Percentiles rank a stretch among this genome's conserved stretches.
These are phyloP conservation scores for Annulohypoxylon stygium DNA, from an alignment of 495 filamentous ascomycete genomes.

Conservation along the genomic window DNA sequence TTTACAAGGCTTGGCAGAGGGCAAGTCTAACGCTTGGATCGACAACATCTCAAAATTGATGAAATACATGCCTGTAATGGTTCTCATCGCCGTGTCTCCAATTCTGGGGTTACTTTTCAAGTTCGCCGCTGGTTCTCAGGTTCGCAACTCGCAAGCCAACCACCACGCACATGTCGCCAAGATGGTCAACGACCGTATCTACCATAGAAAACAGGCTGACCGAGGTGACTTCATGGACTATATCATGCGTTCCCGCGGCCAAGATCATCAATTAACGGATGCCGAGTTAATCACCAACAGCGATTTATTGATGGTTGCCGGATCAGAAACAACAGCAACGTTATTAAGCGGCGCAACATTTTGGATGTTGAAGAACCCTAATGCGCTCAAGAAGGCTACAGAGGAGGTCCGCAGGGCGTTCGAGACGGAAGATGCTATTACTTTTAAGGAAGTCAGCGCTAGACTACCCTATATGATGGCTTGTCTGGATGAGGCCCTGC, in stretches of 20 bases:
- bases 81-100: conserved; percentile 51
- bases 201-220: conserved; percentile 48
- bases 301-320: conserved; percentile 63
- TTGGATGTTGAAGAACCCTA: conserved; percentile 63
- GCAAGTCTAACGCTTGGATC: conserved; percentile 58
- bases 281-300: conserved; percentile 59
- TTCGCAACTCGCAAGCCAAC: conserved; percentile 50
- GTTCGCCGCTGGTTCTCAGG: conserved; percentile 52
- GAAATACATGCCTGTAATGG: conserved; percentile 44
- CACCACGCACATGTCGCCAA: conserved; percentile 48
- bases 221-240: conserved; percentile 53
- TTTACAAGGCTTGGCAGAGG: conserved; percentile 63
- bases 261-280: conserved; percentile 55
- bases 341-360: conserved; percentile 66
- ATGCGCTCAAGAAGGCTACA: conserved; percentile 59
- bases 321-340: conserved; percentile 73
- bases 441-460: conserved; percentile 56
- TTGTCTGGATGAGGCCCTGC: conserved; percentile 69
- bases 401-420: conserved; percentile 68
- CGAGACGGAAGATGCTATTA: conserved; percentile 64
- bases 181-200: conserved; percentile 52
- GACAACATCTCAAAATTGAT: conserved; percentile 50
- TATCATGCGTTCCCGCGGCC: conserved; percentile 46
- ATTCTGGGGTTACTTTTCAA: conserved; percentile 48
- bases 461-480: conserved; percentile 69